These are phyloP conservation scores for Pleurotus tuber-regium DNA, from an alignment of 768 basidiomycete genomes.

Conservation along the genomic window DNA sequence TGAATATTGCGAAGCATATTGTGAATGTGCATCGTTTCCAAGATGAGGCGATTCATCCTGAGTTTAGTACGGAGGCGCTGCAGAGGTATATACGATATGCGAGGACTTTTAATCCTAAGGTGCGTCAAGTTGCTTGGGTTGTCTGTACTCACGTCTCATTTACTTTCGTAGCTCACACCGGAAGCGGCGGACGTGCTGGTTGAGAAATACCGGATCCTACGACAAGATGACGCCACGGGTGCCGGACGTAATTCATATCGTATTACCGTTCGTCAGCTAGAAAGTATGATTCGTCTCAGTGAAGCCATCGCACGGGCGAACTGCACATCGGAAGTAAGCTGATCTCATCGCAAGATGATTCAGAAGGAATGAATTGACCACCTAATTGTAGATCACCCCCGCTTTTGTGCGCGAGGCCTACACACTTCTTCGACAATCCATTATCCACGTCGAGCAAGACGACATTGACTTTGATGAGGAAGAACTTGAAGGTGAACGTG, in stretches of 20 bases:
- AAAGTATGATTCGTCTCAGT: conserved; percentile 96
- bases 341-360: neutral
- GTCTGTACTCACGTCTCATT: conserved; percentile 7
- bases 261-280: conserved; percentile 96
- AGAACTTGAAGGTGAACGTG: conserved; percentile 59
- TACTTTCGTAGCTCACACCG: conserved; percentile 68
- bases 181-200: conserved; percentile 92
- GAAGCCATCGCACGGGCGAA: conserved; percentile 98
- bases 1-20: conserved; percentile 94
- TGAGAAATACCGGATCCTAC: conserved; percentile 88
- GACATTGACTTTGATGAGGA: conserved; percentile 98
- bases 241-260: conserved; percentile 90
- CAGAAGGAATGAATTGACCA: neutral
- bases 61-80: conserved; percentile 95
- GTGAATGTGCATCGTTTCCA: conserved; percentile 96
- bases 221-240: conserved; percentile 91
- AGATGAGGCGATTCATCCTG: conserved; percentile 92
- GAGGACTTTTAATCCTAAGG: conserved; percentile 97
- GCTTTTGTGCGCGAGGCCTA: conserved; percentile 96
- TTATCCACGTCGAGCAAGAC: conserved; percentile 99
- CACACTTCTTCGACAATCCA: conserved; percentile 90
- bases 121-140: conserved; percentile 25
- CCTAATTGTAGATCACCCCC: conserved; percentile 70
- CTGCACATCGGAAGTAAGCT: conserved; percentile 82
- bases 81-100: conserved; percentile 98